These are phyloP conservation scores for Thalia dealbata DNA, from an alignment of 176 grass and related monocot genomes.

Conservation along the genomic window DNA sequence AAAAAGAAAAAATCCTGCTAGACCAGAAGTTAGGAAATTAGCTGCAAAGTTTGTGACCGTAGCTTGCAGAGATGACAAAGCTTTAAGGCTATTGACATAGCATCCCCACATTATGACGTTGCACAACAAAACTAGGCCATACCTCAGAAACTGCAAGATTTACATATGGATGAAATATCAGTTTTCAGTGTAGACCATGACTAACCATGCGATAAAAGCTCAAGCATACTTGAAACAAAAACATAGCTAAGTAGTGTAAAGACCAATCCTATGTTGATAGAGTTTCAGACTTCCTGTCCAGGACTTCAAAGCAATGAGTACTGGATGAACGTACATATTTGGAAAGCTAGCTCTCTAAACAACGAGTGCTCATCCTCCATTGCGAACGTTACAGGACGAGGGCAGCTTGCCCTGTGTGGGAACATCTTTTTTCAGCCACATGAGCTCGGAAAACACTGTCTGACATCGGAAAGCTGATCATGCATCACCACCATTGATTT, in stretches of 20 bases:
- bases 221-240: neutral
- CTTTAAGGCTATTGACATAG: constrained; percentile 81
- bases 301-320: too few species aligned
- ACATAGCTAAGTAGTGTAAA: neutral
- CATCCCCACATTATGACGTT: constrained; percentile 88
- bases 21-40: constrained; percentile 81
- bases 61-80: constrained; percentile 72
- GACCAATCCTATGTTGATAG: too few species aligned
- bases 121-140: constrained; percentile 62
- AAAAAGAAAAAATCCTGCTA: constrained; percentile 79
- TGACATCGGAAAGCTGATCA: too few species aligned
- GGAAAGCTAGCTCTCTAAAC: too few species aligned
- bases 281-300: too few species aligned
- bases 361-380: too few species aligned
- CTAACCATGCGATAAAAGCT: neutral
- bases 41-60: constrained; percentile 84
- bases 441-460: too few species aligned
- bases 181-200: neutral
- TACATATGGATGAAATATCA: neutral
- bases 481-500: too few species aligned
- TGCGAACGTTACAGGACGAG: too few species aligned
- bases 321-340: too few species aligned
- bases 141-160: constrained; percentile 51
- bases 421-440: too few species aligned
- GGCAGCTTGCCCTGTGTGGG: too few species aligned